phyloP scores from a whole-genome alignment of 345 rosid species.

The Diplotaxis tenuifolia region DNA sequence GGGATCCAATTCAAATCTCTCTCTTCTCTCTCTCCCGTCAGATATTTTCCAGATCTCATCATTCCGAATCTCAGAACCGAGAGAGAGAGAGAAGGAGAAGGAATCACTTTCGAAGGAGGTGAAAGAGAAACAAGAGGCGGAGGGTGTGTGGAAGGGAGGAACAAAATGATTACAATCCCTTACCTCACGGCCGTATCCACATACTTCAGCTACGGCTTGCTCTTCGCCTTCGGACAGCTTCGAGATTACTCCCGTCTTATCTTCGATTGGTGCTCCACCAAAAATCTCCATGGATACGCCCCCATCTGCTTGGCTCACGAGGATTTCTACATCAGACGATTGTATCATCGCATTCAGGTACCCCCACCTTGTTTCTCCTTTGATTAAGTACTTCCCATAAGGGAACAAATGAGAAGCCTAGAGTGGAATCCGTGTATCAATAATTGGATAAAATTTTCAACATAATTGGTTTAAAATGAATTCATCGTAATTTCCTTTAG shows the following conservation, averaged over 20 bases:
- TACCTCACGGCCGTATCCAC: conserved; percentile 71
- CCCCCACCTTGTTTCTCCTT: neutral
- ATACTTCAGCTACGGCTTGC: conserved; percentile 76
- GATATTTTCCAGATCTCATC: conserved; percentile 32
- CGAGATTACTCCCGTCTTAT: conserved; percentile 70
- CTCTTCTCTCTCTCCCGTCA: conserved; percentile 16
- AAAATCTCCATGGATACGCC: conserved; percentile 82
- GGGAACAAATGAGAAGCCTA: too few species aligned
- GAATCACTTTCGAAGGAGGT: too few species aligned
- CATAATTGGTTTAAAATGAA: too few species aligned
- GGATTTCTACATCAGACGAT: conserved; percentile 85
- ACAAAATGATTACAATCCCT: conserved; percentile 58
- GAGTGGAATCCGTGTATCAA: too few species aligned
- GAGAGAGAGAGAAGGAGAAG: neutral
- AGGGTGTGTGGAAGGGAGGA: neutral
- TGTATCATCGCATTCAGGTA: conserved; percentile 79
- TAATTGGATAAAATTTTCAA: too few species aligned
- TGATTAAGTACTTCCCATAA: too few species aligned
- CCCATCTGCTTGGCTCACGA: conserved; percentile 90
- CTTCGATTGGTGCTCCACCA: conserved; percentile 56
- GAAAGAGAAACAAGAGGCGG: too few species aligned
- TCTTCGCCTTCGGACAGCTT: conserved; percentile 74
- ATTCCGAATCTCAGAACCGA: neutral
- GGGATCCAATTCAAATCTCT: conserved; percentile 32
- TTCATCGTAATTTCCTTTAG: too few species aligned